Conservation (phyloP, 2,329 filamentous ascomycete species). For the Elsinoe arachidis region DNA sequence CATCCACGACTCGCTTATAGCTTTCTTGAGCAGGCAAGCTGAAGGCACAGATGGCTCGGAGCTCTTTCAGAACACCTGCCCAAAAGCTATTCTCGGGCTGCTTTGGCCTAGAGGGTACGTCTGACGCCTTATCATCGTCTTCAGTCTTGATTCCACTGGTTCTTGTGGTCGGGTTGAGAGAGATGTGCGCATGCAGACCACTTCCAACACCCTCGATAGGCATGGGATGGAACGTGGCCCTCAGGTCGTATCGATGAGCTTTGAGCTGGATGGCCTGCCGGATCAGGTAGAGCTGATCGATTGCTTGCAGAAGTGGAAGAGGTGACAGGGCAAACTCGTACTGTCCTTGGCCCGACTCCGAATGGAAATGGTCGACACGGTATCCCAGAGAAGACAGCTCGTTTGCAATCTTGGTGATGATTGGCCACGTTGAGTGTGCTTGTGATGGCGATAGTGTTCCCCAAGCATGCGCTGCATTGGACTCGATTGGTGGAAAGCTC, state of each 20-base stretch:
- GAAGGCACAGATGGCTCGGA: conserved; percentile 60
- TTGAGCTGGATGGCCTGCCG: conserved; percentile 60
- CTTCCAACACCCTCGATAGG: conserved; percentile 55
- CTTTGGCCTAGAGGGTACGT: background rate
- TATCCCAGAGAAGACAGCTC: conserved; percentile 55
- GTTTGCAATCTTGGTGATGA: conserved; percentile 58
- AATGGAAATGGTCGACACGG: conserved; percentile 62
- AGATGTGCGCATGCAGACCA: conserved; percentile 62
- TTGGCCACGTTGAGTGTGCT: conserved; percentile 46
- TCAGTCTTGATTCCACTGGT: background rate
- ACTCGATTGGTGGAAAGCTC: conserved; percentile 40
- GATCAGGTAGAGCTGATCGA: conserved; percentile 63
- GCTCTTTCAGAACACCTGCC: conserved; percentile 58
- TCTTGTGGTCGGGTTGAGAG: conserved; percentile 42
- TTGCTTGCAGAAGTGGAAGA: conserved; percentile 53
- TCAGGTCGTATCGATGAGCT: conserved; percentile 53
- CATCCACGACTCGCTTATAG: conserved; percentile 60
- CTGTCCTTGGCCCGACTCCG: conserved; percentile 64
- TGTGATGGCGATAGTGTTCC: conserved; percentile 56
- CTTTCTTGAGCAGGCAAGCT: conserved; percentile 56
- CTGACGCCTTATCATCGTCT: background rate
- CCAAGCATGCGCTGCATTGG: conserved; percentile 56
- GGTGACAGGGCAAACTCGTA: conserved; percentile 68
- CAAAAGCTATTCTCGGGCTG: conserved; percentile 53
- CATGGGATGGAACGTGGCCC: conserved; percentile 66